These are phyloP conservation scores for Phaseolus lunatus DNA, from an alignment of 306 rosid species.

Conservation along the genomic window DNA sequence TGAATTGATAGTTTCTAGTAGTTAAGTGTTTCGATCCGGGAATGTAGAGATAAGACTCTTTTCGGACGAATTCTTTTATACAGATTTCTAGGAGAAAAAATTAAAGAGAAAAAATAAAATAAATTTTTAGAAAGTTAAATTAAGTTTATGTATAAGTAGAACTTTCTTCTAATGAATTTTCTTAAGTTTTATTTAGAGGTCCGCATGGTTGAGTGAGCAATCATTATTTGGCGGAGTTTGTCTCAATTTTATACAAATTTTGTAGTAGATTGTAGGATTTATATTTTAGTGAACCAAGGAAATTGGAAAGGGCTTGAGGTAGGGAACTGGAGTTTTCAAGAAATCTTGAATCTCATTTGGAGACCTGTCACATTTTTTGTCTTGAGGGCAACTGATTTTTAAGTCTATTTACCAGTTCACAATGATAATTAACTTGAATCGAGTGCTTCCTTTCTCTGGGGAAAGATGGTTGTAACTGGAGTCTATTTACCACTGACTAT, in stretches of 20 bases:
- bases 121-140: too few relatives aligned
- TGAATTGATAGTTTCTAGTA: conserved; percentile 6
- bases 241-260: background rate
- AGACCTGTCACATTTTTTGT: too few relatives aligned
- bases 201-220: background rate
- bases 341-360: background rate
- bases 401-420: too few relatives aligned
- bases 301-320: background rate
- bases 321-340: background rate
- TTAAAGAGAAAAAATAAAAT: background rate
- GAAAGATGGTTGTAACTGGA: too few relatives aligned
- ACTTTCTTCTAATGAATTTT: too few relatives aligned
- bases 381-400: too few relatives aligned
- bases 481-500: too few relatives aligned
- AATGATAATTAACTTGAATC: too few relatives aligned
- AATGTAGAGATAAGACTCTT: background rate
- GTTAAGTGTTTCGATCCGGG: conserved; percentile 11
- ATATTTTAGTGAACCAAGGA: background rate
- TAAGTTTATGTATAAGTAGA: background rate
- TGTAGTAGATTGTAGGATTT: background rate
- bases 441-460: too few relatives aligned
- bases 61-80: too few relatives aligned
- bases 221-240: background rate
- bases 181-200: background rate
- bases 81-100: background rate